Evolutionary conservation across 208 protist genomes (phyloP), one percentile per base, ranked within the genome.

Genomic region (Leishmania tropica): DNA sequence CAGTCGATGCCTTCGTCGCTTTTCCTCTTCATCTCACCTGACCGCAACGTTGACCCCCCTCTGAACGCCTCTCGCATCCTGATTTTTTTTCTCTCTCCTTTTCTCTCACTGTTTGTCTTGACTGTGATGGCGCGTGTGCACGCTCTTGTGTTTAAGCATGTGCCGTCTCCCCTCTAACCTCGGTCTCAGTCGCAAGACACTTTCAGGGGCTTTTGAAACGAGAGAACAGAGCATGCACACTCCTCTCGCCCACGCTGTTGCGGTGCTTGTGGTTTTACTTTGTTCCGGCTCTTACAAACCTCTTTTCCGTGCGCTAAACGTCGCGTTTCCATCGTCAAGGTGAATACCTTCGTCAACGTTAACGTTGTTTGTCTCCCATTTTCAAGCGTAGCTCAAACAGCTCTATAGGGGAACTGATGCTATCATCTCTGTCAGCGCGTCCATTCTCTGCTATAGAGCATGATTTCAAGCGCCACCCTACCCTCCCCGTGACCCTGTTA

Each of bases 291-390:
- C 4, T 8, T 24, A 56, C 17, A 10, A 56, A 5, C 53, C 21
- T 6, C 24, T 62, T 31, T 11, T 62, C 5, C 5, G 24, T 31
- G 56, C 24, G 31, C 24, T 24, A 62, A 31, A 19, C 56, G 2
- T 62, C 24, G 5, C 56, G 7, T n/a, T 62, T 24, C 7, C 56
- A 62, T 62, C 56, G 15, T 8, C 7, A 0, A 10, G 10, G 24
- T 24, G 24, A n/a, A 7, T 24, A 62, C 56, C 15, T 4, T 11
- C 24, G 28, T 40, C 42, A 11, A 1, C 45, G 0, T 28, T 75
- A 6, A 40, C 17, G n/a, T 75, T 64, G 53, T 75, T 83, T 31
- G 21, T 78, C 35, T 71, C 80, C 68, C 87, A 83, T 85, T 82
- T 83, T 58, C 85, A 73, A 87, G 45, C 54, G 45, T 48, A 13